Base-by-base conservation (phyloP, 345 rosid genomes). In the Pistacia vera region DNA sequence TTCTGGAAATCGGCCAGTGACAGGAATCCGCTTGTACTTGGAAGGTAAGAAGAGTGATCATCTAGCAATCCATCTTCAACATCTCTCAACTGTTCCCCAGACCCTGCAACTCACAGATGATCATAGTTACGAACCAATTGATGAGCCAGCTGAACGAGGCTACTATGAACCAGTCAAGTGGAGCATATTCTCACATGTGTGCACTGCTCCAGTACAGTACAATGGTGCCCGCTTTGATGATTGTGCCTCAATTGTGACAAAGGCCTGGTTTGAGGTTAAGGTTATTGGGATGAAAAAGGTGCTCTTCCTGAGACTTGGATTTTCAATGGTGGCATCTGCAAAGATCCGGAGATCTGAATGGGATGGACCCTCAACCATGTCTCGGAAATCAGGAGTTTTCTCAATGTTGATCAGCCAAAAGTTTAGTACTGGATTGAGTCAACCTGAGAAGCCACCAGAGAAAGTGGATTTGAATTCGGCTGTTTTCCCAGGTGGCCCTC, bases 241-340 rank as follows among this genome's bases (percentile, higher is more conserved):
- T 44, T 58, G 89, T 4, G 91, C 97, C 59, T 88, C 90, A 5
- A 90, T 96, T 10, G 93, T 93, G 78, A 96, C 99, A 2, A 91
- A 83, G 83, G 98, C 97, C 79, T 90, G 98, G 98, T 82, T 96
- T 58, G 98, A 93, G 84, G 99, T 96, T 12, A 93, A 85, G 85
- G 88, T 84, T 69, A 61, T 92, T 0, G 97, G 97, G 65, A 90
- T 93, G 90, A 93, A 85, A 82, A 93, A 91, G 81, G 95, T 92
- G 78, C 84, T 96, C 71, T 92, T 93, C 88, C 77, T 96, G 78
- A 88, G 93, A 83, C 97, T 96, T 28, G 97, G 97, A 22, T 96
- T 90, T 89, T 92, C 97, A 61, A 84, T 67, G 56, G 93, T 88
- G 75, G 80, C 86, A n/a, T 89, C 88, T 17, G 92, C 97, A 18